These are phyloP conservation scores for Cryptococcus deneoformans DNA, from an alignment of 1,284 basidiomycete species.

Conservation along the genomic window DNA sequence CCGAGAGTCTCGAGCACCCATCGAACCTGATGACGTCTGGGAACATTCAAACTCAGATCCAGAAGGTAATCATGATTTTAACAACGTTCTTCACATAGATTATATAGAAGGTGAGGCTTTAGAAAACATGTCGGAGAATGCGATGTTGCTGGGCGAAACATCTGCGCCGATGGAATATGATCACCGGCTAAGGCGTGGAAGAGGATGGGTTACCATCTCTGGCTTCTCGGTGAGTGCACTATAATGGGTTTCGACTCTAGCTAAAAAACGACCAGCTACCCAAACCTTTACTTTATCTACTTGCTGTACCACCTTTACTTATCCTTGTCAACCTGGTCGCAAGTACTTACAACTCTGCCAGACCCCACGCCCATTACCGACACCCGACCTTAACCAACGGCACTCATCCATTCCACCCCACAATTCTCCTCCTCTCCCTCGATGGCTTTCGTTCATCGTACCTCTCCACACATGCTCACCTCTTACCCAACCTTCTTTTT, in stretches of 20 bases:
- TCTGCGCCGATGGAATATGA: too few species aligned
- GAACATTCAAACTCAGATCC: too few species aligned
- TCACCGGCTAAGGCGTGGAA: not conserved
- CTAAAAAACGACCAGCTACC: conserved; percentile 12
- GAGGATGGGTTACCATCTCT: conserved; percentile 10
- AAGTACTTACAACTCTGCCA: conserved; percentile 5
- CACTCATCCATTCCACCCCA: conserved; percentile 29
- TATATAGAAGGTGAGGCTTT: too few species aligned
- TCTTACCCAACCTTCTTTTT: conserved; percentile 21
- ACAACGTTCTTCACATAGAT: too few species aligned
- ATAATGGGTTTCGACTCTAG: too few species aligned
- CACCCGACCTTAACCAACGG: conserved; percentile 20
- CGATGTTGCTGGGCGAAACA: too few species aligned
- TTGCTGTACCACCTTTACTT: conserved; percentile 8
- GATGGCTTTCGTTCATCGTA: conserved; percentile 36
- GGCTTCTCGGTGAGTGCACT: conserved; percentile 11
- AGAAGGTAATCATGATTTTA: too few species aligned
- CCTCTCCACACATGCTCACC: conserved; percentile 19
- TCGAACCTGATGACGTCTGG: too few species aligned
- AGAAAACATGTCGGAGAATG: too few species aligned
- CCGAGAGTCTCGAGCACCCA: too few species aligned
- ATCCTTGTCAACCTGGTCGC: conserved; percentile 3
- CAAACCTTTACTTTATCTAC: conserved; percentile 13
- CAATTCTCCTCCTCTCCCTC: conserved; percentile 28
- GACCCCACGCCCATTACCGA: not conserved